Evolutionary conservation across 2,329 filamentous ascomycete genomes (phyloP), one percentile per base, ranked within the genome.

Genomic region (Colletotrichum spinosum): DNA sequence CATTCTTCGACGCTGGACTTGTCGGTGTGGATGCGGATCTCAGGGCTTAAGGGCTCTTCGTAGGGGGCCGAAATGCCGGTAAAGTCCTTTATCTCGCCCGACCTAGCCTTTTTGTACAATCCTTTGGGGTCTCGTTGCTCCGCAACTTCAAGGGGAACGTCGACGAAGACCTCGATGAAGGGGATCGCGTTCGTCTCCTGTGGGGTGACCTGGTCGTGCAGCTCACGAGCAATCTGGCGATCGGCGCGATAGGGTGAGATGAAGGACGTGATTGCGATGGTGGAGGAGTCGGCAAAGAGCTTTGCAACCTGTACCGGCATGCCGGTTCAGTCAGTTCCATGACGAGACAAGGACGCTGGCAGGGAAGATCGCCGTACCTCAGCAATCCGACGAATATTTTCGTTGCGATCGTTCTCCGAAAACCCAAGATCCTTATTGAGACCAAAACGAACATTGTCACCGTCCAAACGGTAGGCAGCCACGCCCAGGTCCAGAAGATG

Each of bases 401-500:
- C 96, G 77, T 95, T 97, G 72, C 96, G 90, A 83, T 97, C 94
- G 76, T 89, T 88, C 76, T 97, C 95, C 69, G 89, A 92, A 84
- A 98, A 99, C 13, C 95, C 95, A 10, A 99, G 87, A 83, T 98
- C 95, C 81, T 97, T 97, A 88, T 98, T 99, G 71, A 99, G 86
- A 13, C 96, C 96, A 83, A 98, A 97, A 67, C 96, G 95, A 70
- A 99, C 91, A 81, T 99, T 99, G 87, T 99, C 96, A 74, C 95
- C 96, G 80, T 99, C 96, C 37, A 99, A 90, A 57, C 96, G 90
- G 87, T 99, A 99, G 67, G 94, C 92, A 60, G 90, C 84, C 55
- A 96, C 83, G 48, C 90, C 91, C 10, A 93, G 86, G 78, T 97
- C 94, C 60, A 99, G 88, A 39, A 99, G 90, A 79, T 97, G 94